phyloP scores from a whole-genome alignment of 179 eudicot genomes.

The Beta corolliflora region DNA sequence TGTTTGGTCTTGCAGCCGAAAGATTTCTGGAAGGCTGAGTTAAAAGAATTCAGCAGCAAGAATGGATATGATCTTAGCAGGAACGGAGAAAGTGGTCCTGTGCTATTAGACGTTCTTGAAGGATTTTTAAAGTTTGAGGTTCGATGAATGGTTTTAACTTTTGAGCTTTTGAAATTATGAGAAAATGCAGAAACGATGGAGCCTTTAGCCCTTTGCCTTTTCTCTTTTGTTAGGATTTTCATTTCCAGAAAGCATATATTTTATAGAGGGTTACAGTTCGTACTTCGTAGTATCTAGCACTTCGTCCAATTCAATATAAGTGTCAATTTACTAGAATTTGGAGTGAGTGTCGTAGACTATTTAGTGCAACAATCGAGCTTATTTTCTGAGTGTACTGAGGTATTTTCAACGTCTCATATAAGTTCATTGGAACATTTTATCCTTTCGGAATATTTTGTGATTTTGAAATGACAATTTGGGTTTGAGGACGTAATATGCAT shows the following conservation, averaged over 20 bases:
- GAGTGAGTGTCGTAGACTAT: neutral
- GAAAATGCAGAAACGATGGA: neutral
- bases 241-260: neutral
- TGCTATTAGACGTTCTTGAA: constrained; percentile 93
- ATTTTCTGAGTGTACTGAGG: neutral
- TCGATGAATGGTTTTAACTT: constrained; percentile 16
- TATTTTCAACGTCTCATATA: neutral
- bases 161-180: neutral
- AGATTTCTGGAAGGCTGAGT: constrained; percentile 89
- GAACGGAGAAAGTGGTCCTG: constrained; percentile 88
- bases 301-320: neutral
- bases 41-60: constrained; percentile 91
- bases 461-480: neutral
- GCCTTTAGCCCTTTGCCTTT: neutral
- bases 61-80: constrained; percentile 84
- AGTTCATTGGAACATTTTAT: neutral
- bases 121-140: constrained; percentile 97
- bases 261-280: neutral
- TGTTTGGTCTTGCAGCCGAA: constrained; percentile 58
- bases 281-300: neutral
- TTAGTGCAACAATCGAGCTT: neutral
- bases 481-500: neutral
- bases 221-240: neutral
- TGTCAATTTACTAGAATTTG: neutral
- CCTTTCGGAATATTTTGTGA: neutral